A percentile compares a stretch with the other conserved stretches of the same genome.
Conservation (phyloP, 176 grass and related monocot species). For the Poa pratensis region DNA sequence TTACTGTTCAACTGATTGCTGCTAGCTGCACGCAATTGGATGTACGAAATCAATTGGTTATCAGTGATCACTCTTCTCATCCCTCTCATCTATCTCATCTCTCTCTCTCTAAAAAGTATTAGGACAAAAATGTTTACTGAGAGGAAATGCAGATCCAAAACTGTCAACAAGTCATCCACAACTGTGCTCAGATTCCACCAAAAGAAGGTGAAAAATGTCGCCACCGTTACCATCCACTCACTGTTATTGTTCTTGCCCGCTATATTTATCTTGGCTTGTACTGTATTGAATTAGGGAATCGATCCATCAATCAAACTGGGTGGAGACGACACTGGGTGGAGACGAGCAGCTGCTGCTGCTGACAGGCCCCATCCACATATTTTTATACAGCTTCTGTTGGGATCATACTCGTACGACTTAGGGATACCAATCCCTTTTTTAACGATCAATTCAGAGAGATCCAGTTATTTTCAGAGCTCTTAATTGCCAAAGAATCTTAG, state of each 20-base stretch:
- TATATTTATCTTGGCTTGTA: neutral
- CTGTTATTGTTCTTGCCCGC: neutral
- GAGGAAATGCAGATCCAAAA: conserved; percentile 35
- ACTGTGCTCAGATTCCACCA: neutral
- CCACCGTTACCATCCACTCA: neutral
- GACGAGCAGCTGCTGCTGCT: neutral
- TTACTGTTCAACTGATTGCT: conserved; percentile 22
- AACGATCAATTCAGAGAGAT: neutral
- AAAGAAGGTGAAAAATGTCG: conserved; percentile 17
- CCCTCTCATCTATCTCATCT: neutral
- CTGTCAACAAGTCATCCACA: neutral
- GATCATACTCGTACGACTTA: neutral
- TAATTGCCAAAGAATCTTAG: neutral
- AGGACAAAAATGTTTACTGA: neutral
- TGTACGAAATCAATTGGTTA: neutral
- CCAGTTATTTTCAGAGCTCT: neutral
- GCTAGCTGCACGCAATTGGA: conserved; percentile 22
- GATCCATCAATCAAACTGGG: neutral
- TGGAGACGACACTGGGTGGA: neutral
- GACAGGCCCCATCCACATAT: neutral
- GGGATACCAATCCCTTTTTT: neutral
- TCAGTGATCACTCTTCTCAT: too few relatives aligned
- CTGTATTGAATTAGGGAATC: neutral
- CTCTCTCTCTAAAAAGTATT: neutral
- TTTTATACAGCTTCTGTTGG: neutral